Conservation (phyloP, 1,139 yeast species). For the Pichia sp. region DNA sequence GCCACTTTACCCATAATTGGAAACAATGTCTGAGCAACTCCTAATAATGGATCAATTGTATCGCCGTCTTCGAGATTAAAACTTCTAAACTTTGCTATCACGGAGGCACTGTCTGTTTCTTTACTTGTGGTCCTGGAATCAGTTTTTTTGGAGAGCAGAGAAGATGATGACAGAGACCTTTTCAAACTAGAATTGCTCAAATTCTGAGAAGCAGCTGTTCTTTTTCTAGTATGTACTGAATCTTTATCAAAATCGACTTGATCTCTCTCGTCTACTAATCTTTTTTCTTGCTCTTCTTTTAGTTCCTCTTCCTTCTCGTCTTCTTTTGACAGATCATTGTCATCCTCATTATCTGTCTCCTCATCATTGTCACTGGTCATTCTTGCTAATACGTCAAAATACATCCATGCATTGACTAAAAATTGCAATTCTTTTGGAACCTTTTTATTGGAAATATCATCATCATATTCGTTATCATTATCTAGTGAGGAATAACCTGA, state of each 20-base stretch:
- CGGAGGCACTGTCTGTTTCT: conserved; percentile 14
- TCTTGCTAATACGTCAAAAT: conserved; percentile 57
- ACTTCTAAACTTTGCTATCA: conserved; percentile 24
- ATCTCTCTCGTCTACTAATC: neutral
- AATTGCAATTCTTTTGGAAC: conserved; percentile 42
- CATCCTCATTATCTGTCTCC: conserved; percentile 28
- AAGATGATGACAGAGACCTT: conserved; percentile 1
- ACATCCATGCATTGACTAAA: conserved; percentile 56
- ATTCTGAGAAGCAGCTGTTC: neutral
- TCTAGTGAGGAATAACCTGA: neutral
- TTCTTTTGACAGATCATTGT: conserved; percentile 5
- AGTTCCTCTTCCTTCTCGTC: conserved; percentile 1
- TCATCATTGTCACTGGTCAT: conserved; percentile 37
- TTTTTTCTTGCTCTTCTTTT: neutral
- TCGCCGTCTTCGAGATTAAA: conserved; percentile 21
- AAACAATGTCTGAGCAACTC: conserved; percentile 57
- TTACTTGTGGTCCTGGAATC: neutral
- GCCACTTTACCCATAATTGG: conserved; percentile 60
- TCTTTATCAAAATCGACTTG: neutral
- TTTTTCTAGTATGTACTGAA: neutral
- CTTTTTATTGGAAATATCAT: conserved; percentile 2
- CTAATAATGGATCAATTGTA: conserved; percentile 54
- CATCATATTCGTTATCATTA: neutral
- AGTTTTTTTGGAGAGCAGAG: neutral
- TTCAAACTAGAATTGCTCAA: neutral